Conservation (phyloP, 352 stramenopile genomes). For the Halophytophthora batemanensis region DNA sequence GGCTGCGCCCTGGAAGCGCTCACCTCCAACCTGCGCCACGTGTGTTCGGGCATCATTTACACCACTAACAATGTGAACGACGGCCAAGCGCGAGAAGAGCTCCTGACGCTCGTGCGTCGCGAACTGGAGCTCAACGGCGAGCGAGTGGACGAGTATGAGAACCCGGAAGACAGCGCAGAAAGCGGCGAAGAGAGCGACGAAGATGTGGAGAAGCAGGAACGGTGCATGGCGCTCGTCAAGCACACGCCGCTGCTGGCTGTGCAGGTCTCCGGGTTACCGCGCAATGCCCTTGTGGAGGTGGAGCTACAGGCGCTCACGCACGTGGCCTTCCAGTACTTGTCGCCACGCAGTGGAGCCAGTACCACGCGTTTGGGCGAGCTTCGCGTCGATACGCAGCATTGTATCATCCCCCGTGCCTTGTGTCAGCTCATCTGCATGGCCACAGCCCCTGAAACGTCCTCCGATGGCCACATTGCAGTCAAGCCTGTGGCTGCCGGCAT, state of each 20-base stretch:
- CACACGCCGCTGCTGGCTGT: conserved; percentile 58
- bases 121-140: conserved; percentile 38
- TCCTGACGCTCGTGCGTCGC: conserved; percentile 21
- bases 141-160: conserved; percentile 53
- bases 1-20: conserved; percentile 68
- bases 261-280: conserved; percentile 65
- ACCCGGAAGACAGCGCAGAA: conserved; percentile 40
- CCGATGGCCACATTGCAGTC: conserved; percentile 13
- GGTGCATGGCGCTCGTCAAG: conserved; percentile 38
- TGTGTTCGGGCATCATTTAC: conserved; percentile 68
- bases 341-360: conserved; percentile 15
- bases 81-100: conserved; percentile 17
- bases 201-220: conserved; percentile 65
- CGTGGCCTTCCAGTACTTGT: conserved; percentile 51
- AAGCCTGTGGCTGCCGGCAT: conserved; percentile 20
- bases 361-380: conserved; percentile 8
- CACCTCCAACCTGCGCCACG: conserved; percentile 76
- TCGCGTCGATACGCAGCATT: conserved; percentile 33
- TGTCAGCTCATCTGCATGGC: conserved; percentile 50
- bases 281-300: conserved; percentile 67
- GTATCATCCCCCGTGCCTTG: conserved; percentile 40
- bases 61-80: conserved; percentile 34
- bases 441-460: conserved; percentile 9
- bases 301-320: conserved; percentile 78
- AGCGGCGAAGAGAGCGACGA: conserved; percentile 64